A percentile compares a stretch with the other conserved stretches of the same genome.
Evolutionary conservation across 139 green algal genomes (phyloP).

Genomic region (Diplosphaera chodatii): DNA sequence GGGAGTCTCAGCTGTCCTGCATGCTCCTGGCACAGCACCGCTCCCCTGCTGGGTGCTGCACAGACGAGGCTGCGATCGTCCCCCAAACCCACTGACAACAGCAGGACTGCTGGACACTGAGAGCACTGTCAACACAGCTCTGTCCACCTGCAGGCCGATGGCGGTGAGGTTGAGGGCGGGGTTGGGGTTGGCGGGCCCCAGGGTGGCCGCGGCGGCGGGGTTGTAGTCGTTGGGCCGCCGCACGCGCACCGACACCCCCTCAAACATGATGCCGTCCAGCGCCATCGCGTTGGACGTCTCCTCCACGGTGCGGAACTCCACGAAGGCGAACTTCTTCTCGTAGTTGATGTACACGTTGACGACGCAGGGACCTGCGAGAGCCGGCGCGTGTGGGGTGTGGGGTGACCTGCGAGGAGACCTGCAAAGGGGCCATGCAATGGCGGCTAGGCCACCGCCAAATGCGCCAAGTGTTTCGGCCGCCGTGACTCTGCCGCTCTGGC

Average conservation of each 20-base stretch:
- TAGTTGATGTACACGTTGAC: constrained; percentile 98
- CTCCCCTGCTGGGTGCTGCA: too few species aligned
- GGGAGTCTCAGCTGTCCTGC: too few species aligned
- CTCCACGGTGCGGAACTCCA: constrained; percentile 93
- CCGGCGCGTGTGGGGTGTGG: background rate
- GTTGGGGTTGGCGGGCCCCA: constrained; percentile 79
- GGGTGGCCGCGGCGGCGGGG: constrained; percentile 58
- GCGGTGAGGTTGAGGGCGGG: constrained; percentile 89
- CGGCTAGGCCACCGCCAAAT: too few species aligned
- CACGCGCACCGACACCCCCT: constrained; percentile 88
- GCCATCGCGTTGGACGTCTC: constrained; percentile 90
- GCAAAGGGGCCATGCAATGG: too few species aligned
- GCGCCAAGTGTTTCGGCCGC: background rate
- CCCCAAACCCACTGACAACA: too few species aligned
- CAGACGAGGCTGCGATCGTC: too few species aligned
- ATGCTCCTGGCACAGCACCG: too few species aligned
- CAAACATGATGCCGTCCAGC: constrained; percentile 94
- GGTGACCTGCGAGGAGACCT: background rate
- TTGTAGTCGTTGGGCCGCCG: constrained; percentile 98
- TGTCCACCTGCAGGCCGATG: constrained; percentile 67
- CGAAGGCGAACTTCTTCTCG: constrained; percentile 97
- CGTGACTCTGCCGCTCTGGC: background rate
- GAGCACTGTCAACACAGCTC: too few species aligned
- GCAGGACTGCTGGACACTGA: too few species aligned
- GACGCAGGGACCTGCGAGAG: constrained; percentile 68